These are phyloP conservation scores for Alternaria solani DNA, from an alignment of 2,329 filamentous ascomycete species.

Conservation along the genomic window DNA sequence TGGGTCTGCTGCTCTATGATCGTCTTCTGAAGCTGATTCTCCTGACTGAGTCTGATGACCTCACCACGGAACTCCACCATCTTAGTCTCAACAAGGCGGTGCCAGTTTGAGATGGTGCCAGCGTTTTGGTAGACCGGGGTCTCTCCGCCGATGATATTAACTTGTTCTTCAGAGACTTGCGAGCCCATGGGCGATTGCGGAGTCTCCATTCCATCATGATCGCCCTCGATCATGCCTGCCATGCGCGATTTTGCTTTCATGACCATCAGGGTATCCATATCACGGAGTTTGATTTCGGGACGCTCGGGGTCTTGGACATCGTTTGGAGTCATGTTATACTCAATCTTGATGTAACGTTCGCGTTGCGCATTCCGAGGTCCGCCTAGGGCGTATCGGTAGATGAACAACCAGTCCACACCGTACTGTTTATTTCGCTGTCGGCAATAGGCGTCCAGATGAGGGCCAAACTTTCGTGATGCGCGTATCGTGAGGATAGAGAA, in stretches of 20 bases:
- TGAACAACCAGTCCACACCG: constrained; percentile 20
- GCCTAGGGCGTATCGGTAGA: constrained; percentile 17
- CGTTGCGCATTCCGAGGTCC: neutral
- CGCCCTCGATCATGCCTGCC: neutral
- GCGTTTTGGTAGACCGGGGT: constrained; percentile 8
- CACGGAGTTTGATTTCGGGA: constrained; percentile 5
- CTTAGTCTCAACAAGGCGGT: neutral
- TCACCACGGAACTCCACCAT: neutral
- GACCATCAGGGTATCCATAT: constrained; percentile 24
- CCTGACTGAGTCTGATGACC: neutral
- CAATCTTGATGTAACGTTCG: constrained; percentile 12
- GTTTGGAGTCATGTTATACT: constrained; percentile 21
- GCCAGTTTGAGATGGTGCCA: neutral
- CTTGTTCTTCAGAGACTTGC: neutral
- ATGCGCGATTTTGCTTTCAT: constrained; percentile 7
- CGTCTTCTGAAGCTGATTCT: neutral
- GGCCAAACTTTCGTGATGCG: constrained; percentile 18
- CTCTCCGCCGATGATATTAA: constrained; percentile 12
- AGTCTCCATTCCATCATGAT: neutral
- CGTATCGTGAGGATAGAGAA: constrained; percentile 25
- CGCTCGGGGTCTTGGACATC: constrained; percentile 14
- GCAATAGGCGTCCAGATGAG: constrained; percentile 24
- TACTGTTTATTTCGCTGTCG: constrained; percentile 19
- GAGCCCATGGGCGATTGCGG: constrained; percentile 2
- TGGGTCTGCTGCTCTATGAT: neutral